Evolutionary conservation across 148 eudicot species (phyloP).

Genomic region (Arbutus unedo): DNA sequence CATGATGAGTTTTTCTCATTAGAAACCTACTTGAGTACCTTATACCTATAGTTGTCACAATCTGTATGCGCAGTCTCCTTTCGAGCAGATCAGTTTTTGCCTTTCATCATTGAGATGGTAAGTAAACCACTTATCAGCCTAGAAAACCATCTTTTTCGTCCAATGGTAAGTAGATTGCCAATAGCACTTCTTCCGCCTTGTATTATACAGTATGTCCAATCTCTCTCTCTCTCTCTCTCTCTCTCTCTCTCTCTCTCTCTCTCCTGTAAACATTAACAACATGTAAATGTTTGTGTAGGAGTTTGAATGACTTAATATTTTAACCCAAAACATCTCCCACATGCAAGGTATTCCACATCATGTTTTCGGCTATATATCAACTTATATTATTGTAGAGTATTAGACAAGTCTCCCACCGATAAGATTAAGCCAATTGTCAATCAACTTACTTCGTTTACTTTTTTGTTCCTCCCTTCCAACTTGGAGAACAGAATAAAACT

Average conservation of each 20-base stretch:
- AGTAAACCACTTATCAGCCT: background rate
- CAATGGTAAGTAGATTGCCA: background rate
- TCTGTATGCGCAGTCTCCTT: background rate
- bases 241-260: background rate
- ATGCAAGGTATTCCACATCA: no score
- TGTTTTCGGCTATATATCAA: no score
- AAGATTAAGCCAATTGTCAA: no score
- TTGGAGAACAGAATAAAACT: no score
- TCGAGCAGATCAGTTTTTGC: background rate
- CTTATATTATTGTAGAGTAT: no score
- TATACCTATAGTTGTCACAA: background rate
- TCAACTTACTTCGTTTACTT: no score
- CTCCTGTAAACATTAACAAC: background rate
- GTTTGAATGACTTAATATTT: background rate
- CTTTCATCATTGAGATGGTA: background rate
- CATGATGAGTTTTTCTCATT: background rate
- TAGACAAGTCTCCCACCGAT: no score
- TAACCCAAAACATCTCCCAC: background rate
- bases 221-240: background rate
- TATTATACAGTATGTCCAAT: background rate
- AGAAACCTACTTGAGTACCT: background rate
- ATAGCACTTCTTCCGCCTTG: background rate
- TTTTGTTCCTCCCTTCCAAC: no score
- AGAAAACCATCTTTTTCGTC: constrained; percentile 6
- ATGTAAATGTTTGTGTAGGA: background rate